Conservation (phyloP, 2,329 filamentous ascomycete species). For the Arthrobotrys entomopaga region DNA sequence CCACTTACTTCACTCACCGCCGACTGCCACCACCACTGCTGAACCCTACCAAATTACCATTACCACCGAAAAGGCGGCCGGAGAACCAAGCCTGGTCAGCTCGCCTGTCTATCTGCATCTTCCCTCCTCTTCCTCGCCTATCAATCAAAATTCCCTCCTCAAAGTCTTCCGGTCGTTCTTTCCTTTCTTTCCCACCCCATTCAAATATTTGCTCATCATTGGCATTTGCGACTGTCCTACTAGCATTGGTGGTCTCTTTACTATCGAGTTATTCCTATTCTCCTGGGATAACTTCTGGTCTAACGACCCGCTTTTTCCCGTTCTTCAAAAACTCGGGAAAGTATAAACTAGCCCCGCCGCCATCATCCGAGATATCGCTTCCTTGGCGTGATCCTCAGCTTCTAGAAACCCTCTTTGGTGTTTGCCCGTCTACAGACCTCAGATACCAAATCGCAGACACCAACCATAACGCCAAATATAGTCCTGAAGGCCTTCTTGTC, state of each 20-base stretch:
- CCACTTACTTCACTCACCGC: neutral
- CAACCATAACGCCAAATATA: conserved; percentile 33
- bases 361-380: conserved; percentile 37
- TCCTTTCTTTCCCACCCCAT: conserved; percentile 35
- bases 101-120: neutral
- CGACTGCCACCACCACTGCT: conserved; percentile 2
- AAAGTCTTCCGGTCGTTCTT: conserved; percentile 51
- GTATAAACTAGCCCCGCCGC: conserved; percentile 39
- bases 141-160: conserved; percentile 53
- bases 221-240: conserved; percentile 17
- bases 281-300: conserved; percentile 26
- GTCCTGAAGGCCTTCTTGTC: conserved; percentile 25
- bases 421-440: conserved; percentile 54
- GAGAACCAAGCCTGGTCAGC: conserved; percentile 1
- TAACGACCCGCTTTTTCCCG: conserved; percentile 38
- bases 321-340: conserved; percentile 41
- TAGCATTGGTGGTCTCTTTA: conserved; percentile 41
- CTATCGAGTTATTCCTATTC: conserved; percentile 25
- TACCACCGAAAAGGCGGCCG: neutral
- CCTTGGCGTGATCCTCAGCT: conserved; percentile 53
- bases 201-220: conserved; percentile 21
- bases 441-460: conserved; percentile 39
- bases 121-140: neutral
- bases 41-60: no score
- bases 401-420: conserved; percentile 53